These are phyloP conservation scores for Sugiyamaella xylanicola DNA, from an alignment of 1,139 yeast species.

Conservation along the genomic window DNA sequence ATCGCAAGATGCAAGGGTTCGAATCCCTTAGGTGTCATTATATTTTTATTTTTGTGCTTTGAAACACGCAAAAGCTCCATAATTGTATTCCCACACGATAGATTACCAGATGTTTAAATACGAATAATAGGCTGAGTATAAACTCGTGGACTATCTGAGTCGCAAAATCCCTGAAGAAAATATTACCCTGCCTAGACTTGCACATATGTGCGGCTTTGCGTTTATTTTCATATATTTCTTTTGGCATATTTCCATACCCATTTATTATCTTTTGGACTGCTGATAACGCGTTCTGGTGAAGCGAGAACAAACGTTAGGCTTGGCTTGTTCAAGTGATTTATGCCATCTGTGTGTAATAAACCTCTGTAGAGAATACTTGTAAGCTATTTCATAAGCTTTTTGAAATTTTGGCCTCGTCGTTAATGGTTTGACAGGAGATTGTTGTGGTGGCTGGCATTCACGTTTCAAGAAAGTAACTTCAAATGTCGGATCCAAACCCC, in stretches of 20 bases:
- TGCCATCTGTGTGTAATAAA: no score
- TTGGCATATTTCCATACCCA: conserved; percentile 14
- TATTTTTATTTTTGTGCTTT: neutral
- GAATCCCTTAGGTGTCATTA: conserved; percentile 7
- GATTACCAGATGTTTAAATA: no score
- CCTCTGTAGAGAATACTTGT: no score
- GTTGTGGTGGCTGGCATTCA: neutral
- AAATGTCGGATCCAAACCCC: conserved; percentile 12
- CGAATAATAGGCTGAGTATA: no score
- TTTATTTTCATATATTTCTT: conserved; percentile 4
- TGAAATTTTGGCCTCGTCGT: neutral
- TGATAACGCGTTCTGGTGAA: conserved; percentile 6
- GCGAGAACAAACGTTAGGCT: no score
- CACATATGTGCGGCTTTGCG: conserved; percentile 4
- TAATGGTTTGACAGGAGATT: neutral
- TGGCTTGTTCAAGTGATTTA: no score
- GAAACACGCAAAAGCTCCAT: no score
- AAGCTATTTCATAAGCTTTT: no score
- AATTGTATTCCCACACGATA: no score
- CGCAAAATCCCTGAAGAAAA: no score
- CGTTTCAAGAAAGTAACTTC: neutral
- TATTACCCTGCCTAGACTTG: conserved; percentile 9
- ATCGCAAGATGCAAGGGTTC: conserved; percentile 12
- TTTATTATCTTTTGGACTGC: conserved; percentile 4
- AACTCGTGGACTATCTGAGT: no score